Base-by-base conservation (phyloP, 1,284 basidiomycete species). In the Trametes pubescens region DNA sequence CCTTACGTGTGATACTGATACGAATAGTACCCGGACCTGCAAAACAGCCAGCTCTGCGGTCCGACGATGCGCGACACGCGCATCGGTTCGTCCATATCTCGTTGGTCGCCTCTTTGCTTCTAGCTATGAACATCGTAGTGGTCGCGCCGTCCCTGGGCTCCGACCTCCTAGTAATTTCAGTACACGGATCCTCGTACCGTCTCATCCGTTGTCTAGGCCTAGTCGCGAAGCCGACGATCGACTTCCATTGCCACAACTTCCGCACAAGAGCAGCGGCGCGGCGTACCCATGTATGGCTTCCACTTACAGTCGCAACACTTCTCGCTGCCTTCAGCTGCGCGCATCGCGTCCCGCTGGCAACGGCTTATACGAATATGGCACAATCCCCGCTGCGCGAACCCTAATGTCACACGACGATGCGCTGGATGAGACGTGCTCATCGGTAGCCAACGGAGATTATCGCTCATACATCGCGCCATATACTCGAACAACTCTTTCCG, bases 391-490 rank as follows among this genome's bases (percentile, higher is more conserved):
- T 37, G 37, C 22, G 22, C 13, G 16, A n/a, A 29, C n/a, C 24
- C 10, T 11, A 22, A 16, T 9, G 51, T 24, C 40, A 32, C 32
- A 43, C 53, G 60, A 57, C 57, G 57, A 46, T 44, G 40, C 32
- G 57, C 64, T 51, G 11, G 46, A 61, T 62, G n/a, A 14, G 58
- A 51, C 18, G 11, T 11, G 47, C 24, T 32, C 53, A 29, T 52
- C 64, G 64, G 60, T 57, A 62, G 64, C 64, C 57, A 65, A 59
- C 52, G 57, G 64, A 47, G 29, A 59, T 40, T 46, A 48, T 40
- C 57, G 57, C 60, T 57, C 64, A 47, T 56, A 35, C 46, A 32
- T 18, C 44, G 52, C 32, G 21, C n/a, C 16, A 8, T 29, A 11
- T 29, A 16, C 24, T n/a, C 24, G 13, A 10, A 29, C 26, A 13